A percentile compares a stretch with the other conserved stretches of the same genome.
Evolutionary conservation across 176 grass and related monocot genomes (phyloP).

Genomic region (Zizania latifolia): DNA sequence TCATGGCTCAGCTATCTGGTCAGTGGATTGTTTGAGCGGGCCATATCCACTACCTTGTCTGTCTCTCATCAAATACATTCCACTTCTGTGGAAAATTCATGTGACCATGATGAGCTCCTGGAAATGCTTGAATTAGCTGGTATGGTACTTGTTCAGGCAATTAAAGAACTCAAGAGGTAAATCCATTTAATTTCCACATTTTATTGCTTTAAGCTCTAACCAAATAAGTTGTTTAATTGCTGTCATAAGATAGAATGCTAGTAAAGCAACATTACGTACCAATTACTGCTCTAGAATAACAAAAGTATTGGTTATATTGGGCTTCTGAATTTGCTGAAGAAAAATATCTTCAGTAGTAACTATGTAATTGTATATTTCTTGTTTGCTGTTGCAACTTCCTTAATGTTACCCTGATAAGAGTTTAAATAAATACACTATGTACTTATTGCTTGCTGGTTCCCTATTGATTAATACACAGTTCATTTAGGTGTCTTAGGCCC

Average conservation of each 20-base stretch:
- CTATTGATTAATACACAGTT: neutral
- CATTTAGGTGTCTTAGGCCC: neutral
- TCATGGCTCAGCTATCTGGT: conserved; percentile 33
- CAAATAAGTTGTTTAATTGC: neutral
- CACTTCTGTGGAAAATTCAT: neutral
- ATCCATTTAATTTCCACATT: neutral
- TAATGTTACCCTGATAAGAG: neutral
- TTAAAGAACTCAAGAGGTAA: conserved; percentile 49
- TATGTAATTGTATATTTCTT: neutral
- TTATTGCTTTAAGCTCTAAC: neutral
- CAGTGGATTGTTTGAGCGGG: conserved; percentile 34
- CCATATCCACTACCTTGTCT: neutral
- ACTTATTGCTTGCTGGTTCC: neutral
- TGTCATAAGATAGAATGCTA: neutral
- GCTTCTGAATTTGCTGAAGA: neutral
- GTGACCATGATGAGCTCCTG: neutral
- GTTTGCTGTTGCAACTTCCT: neutral
- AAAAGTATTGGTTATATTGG: neutral
- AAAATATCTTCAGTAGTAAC: neutral
- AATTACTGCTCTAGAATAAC: neutral
- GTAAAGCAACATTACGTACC: neutral
- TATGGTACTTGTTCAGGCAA: conserved; percentile 43
- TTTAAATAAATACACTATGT: neutral
- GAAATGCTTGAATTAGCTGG: conserved; percentile 44
- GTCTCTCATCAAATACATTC: conserved; percentile 9